These are phyloP conservation scores for Trichoderma semiorbis DNA, from an alignment of 2,329 filamentous ascomycete genomes.

Conservation along the genomic window DNA sequence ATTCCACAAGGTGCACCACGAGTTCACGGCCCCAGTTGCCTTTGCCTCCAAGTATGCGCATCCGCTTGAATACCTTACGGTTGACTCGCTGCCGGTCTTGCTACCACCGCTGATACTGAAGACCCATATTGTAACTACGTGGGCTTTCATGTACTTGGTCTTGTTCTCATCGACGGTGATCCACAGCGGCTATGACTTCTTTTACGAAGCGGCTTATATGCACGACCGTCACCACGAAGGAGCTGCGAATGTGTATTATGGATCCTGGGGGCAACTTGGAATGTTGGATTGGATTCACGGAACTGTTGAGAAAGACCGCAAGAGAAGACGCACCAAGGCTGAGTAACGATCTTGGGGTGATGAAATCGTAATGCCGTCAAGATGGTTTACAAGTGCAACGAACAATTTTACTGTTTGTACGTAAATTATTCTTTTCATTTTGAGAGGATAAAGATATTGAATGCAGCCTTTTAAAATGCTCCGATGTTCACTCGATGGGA, in stretches of 20 bases:
- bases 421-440: background rate
- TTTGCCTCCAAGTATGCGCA: constrained; percentile 55
- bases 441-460: background rate
- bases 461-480: background rate
- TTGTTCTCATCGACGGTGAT: constrained; percentile 51
- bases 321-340: constrained; percentile 14
- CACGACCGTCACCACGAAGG: constrained; percentile 57
- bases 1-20: constrained; percentile 56
- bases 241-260: constrained; percentile 53
- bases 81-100: constrained; percentile 51
- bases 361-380: background rate
- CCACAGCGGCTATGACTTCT: constrained; percentile 57
- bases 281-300: constrained; percentile 54
- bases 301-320: constrained; percentile 33
- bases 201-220: constrained; percentile 42
- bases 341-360: background rate
- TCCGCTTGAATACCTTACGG: constrained; percentile 53
- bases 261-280: constrained; percentile 38
- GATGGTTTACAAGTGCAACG: background rate
- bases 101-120: constrained; percentile 45
- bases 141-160: constrained; percentile 47
- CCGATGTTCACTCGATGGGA: background rate
- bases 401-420: background rate
- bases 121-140: constrained; percentile 50
- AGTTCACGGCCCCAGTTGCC: constrained; percentile 52